Evolutionary conservation across 2,329 filamentous ascomycete species (phyloP), one percentile per base, ranked within the genome.

Genomic region (Periconia sp.): DNA sequence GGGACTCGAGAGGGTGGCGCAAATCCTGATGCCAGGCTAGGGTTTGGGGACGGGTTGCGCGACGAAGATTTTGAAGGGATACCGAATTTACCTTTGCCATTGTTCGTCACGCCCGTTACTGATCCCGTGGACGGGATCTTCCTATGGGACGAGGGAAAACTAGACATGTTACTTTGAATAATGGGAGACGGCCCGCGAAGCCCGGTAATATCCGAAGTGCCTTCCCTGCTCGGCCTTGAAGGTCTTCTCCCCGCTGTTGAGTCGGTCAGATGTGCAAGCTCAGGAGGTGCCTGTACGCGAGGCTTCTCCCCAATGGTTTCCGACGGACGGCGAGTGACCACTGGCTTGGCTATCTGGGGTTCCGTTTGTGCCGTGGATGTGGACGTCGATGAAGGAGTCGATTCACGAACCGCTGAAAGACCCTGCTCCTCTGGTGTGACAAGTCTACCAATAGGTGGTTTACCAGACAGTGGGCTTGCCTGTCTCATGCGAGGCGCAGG

Each of bases 351-450:
- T 41, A 76, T 69, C 70, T 77, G 57, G 71, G 53, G 79, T 56
- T 70, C 78, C 13, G 79, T 79, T 20, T 77, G 80, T 15, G 89
- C 82, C 2, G 86, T 90, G 7, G 87, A 90, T 55, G 82, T 84
- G 6, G 87, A 90, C 0, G 88, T 91, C 0, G 88, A 91, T 1
- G 88, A 91, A 19, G 82, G 88, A 6, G 85, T 76, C 1, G 87
- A 87, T 66, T 92, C 89, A 50, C 86, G 81, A 6, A 91, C 84
- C 6, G 84, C 81, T 35, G 86, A 81, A 37, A 91, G 78, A 3
- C 83, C 84, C 54, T 27, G 23, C 8, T 27, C 23, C 83, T 78
- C 67, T 75, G 79, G 83, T 19, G 80, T 79, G 61, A 82, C 77
- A 61, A 82, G 81, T 60, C 84, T 78, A 27, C 82, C 82, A n/a